Base-by-base conservation (phyloP, 495 filamentous ascomycete species). In the Parachaetomium inaequale region DNA sequence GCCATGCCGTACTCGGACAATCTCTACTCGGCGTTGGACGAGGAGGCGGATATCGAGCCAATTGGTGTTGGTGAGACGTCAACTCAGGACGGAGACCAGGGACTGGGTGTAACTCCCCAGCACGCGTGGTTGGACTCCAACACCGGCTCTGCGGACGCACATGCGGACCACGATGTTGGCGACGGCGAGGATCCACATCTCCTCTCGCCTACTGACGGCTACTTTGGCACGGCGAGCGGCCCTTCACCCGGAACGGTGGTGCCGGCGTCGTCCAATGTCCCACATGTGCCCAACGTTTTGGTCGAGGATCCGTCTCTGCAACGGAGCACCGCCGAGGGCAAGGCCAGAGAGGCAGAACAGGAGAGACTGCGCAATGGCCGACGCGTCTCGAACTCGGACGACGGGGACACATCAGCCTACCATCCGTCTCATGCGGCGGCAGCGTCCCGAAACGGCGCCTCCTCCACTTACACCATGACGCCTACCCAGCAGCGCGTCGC, bases 1-100 rank as follows among this genome's bases (percentile, higher is more conserved):
- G 55, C 36, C 63, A 72, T 72, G 69, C 76, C 78, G 2, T 79
- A 79, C 66, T 76, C 78, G 11, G 79, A 79, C 67, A 73, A 79
- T 56, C 65, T 79, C 62, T 76, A 75, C 66, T 77, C 75, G 28
- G 64, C 70, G 66, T 63, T 67, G 47, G 76, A 69, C 63, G 70
- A 75, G 62, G 72, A 75, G 53, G 68, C 69, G 59, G 76, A 75
- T 31, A 43, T 59, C 46, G 72, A 71, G 54, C 52, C 54, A 29
- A 50, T 56, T 54, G 61, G 15, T 25, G 40, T 56, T 54, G 61
- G 15, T 25, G 40, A 62, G 4, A 17, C 36, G 7, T 43, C 47
- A 10, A 32, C 10, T 32, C 58, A 43, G 25, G 34, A 31, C 10
- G 36, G n/a, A 11, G 17, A 14, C 25, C 17, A 28, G 10, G 57